These are phyloP conservation scores for Tetradesmus lagerheimii DNA, from an alignment of 139 green algal genomes.

Conservation along the genomic window DNA sequence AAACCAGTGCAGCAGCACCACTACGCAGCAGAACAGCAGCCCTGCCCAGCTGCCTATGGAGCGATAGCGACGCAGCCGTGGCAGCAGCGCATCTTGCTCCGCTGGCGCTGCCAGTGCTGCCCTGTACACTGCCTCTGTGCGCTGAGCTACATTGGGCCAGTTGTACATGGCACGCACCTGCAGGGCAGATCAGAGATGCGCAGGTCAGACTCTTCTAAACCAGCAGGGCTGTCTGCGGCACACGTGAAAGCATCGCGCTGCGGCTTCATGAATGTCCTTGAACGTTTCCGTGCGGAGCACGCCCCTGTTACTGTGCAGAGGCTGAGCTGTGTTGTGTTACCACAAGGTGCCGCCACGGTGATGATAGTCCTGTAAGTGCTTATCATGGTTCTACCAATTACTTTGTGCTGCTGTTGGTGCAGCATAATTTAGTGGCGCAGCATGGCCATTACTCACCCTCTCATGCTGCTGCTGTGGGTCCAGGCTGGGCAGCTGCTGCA, in stretches of 20 bases:
- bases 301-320: too few relatives aligned
- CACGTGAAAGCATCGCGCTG: too few relatives aligned
- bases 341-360: too few relatives aligned
- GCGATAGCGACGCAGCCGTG: conserved; percentile 63
- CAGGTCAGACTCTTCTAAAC: too few relatives aligned
- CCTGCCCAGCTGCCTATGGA: conserved; percentile 79
- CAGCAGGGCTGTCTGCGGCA: too few relatives aligned
- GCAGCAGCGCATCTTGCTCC: conserved; percentile 55
- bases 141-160: conserved; percentile 86
- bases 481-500: conserved; percentile 44
- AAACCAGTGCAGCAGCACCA: conserved; percentile 71
- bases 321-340: too few relatives aligned
- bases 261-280: too few relatives aligned
- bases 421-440: neutral
- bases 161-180: conserved; percentile 89
- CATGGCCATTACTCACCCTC: conserved; percentile 66
- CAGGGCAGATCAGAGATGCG: too few relatives aligned
- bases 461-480: conserved; percentile 68
- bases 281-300: too few relatives aligned
- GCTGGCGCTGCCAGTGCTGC: conserved; percentile 18
- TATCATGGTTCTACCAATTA: too few relatives aligned
- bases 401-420: too few relatives aligned
- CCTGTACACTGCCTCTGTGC: conserved; percentile 88
- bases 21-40: conserved; percentile 77
- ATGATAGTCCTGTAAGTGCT: too few relatives aligned